A percentile compares a stretch with the other conserved stretches of the same genome.
Conservation (phyloP, 768 basidiomycete species). For the Clathrus columnatus region DNA sequence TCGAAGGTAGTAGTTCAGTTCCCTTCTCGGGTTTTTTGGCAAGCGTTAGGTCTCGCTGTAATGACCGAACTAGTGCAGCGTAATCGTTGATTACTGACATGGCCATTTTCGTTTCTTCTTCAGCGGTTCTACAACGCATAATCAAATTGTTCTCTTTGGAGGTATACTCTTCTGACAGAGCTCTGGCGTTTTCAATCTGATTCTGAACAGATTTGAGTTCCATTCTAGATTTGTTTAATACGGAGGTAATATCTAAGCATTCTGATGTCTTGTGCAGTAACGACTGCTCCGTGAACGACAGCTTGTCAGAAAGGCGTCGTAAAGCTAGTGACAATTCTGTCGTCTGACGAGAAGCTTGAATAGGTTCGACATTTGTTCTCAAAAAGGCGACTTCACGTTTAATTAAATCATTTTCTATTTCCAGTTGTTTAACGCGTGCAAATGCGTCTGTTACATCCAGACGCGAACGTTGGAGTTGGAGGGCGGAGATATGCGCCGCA, state of each 20-base stretch:
- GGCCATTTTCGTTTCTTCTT: slow-evolving; percentile 50
- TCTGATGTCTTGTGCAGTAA: slow-evolving; percentile 43
- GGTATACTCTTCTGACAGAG: background rate
- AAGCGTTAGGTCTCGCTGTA: slow-evolving; percentile 39
- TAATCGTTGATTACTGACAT: slow-evolving; percentile 66
- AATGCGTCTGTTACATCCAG: slow-evolving; percentile 42
- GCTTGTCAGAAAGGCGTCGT: slow-evolving; percentile 59
- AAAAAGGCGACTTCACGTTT: slow-evolving; percentile 47
- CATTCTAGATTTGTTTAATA: slow-evolving; percentile 45
- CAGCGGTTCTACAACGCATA: slow-evolving; percentile 34
- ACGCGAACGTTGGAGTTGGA: slow-evolving; percentile 58
- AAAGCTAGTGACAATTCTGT: slow-evolving; percentile 60
- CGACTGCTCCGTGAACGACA: slow-evolving; percentile 49
- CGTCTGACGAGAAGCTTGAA: slow-evolving; percentile 30
- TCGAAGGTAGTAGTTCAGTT: slow-evolving; percentile 1
- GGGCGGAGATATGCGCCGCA: slow-evolving; percentile 55
- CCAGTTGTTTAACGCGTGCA: slow-evolving; percentile 39
- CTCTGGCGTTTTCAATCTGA: slow-evolving; percentile 43
- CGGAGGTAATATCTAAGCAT: slow-evolving; percentile 31
- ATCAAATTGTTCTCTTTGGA: slow-evolving; percentile 41
- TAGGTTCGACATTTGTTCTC: slow-evolving; percentile 36
- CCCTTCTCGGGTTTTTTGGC: slow-evolving; percentile 5
- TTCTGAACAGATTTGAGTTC: slow-evolving; percentile 45
- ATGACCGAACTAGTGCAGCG: slow-evolving; percentile 58
- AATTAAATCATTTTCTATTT: slow-evolving; percentile 51